A percentile compares a stretch with the other conserved stretches of the same genome.
These are phyloP conservation scores for Diophrys appendiculata DNA, from an alignment of 73 alveolate genomes.

Conservation along the genomic window DNA sequence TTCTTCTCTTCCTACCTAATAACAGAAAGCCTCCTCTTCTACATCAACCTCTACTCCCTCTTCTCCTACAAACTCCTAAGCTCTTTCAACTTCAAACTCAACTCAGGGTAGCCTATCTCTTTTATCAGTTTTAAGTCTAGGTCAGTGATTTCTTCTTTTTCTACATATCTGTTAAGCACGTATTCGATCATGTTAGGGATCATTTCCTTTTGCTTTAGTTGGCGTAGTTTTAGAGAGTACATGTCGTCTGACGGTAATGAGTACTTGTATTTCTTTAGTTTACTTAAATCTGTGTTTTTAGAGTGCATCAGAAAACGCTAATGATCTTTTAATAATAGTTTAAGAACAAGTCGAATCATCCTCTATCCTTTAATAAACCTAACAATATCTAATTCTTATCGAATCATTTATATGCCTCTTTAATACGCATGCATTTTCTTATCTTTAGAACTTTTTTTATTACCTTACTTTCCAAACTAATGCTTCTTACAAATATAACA, in stretches of 20 bases:
- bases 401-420: not conserved
- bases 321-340: not conserved
- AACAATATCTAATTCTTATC: not conserved
- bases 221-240: not conserved
- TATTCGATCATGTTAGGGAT: not conserved
- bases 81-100: not conserved
- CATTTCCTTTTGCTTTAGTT: not conserved
- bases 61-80: too few species aligned
- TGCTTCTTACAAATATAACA: not conserved
- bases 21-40: too few species aligned
- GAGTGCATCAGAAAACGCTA: constrained; percentile 2
- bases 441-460: not conserved
- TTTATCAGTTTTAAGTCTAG: not conserved
- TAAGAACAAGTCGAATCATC: not conserved
- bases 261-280: not conserved
- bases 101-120: not conserved
- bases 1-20: too few species aligned
- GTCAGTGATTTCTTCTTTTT: not conserved
- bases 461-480: not conserved
- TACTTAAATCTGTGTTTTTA: not conserved
- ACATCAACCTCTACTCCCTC: too few species aligned
- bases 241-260: constrained; percentile 2
- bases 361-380: not conserved
- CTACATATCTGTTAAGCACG: not conserved
- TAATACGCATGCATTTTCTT: not conserved